A percentile compares a stretch with the other conserved stretches of the same genome.
Evolutionary conservation across 176 grass and related monocot species (phyloP).

Genomic region (Triticum turgidum): DNA sequence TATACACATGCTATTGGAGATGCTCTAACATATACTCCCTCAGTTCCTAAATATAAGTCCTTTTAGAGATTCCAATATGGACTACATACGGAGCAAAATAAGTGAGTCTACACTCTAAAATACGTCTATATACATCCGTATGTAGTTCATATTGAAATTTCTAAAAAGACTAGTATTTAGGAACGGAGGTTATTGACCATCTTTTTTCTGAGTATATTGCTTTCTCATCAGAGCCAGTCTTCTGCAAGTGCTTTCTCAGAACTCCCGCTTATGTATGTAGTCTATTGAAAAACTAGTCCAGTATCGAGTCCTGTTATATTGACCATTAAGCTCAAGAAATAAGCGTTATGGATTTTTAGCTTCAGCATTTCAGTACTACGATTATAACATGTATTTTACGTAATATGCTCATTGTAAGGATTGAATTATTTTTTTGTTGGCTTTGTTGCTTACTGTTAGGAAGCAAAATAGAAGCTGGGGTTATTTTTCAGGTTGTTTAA

Average conservation of each 20-base stretch:
- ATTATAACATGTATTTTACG: background rate
- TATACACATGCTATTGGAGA: no score
- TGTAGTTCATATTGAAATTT: no score
- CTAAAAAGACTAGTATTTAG: no score
- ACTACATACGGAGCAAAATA: no score
- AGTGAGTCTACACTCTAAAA: no score
- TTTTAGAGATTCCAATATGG: no score
- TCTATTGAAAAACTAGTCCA: background rate
- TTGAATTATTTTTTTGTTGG: background rate
- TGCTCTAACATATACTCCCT: background rate
- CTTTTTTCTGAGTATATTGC: no score
- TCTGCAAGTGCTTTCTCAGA: slow-evolving; percentile 50
- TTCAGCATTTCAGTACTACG: background rate
- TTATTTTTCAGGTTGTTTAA: background rate
- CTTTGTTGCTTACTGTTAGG: background rate
- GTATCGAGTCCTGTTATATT: background rate
- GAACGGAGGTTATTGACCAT: no score
- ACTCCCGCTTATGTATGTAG: background rate
- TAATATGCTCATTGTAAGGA: background rate
- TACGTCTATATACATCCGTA: no score
- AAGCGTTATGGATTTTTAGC: background rate
- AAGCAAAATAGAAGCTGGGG: background rate
- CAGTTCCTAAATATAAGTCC: no score
- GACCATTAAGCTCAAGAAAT: background rate
- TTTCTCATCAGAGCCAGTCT: slow-evolving; percentile 45